Conservation (phyloP, 352 stramenopile genomes). For the Phytopythium litorale region DNA sequence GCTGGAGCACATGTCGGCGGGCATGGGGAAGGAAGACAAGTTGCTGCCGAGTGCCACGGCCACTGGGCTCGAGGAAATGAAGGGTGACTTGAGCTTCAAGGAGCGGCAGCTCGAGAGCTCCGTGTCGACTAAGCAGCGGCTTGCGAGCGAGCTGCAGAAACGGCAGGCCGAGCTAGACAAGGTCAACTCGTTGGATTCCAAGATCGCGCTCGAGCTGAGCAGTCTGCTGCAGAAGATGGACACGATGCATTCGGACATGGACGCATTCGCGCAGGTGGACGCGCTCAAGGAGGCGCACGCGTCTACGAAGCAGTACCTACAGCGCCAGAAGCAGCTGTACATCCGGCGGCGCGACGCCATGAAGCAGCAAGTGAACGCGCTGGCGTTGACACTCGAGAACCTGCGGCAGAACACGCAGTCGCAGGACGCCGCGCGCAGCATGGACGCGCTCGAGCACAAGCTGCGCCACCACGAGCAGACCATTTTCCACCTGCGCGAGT, state of each 20-base stretch:
- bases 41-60: slow-evolving; percentile 56
- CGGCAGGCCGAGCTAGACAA: slow-evolving; percentile 88
- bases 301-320: slow-evolving; percentile 73
- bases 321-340: slow-evolving; percentile 80
- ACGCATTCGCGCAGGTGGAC: slow-evolving; percentile 87
- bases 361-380: slow-evolving; percentile 72
- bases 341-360: slow-evolving; percentile 81
- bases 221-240: slow-evolving; percentile 85
- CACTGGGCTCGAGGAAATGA: slow-evolving; percentile 82
- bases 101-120: slow-evolving; percentile 90
- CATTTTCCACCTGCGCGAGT: slow-evolving; percentile 91
- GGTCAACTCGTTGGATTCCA: slow-evolving; percentile 88
- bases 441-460: slow-evolving; percentile 88
- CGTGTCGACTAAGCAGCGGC: slow-evolving; percentile 82
- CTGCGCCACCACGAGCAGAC: slow-evolving; percentile 90
- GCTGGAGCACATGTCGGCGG: slow-evolving; percentile 88
- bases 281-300: slow-evolving; percentile 74
- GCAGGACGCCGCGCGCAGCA: slow-evolving; percentile 76
- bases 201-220: slow-evolving; percentile 81
- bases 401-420: slow-evolving; percentile 65
- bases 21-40: slow-evolving; percentile 70
- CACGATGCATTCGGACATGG: slow-evolving; percentile 86
- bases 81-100: slow-evolving; percentile 88
- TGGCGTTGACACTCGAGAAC: slow-evolving; percentile 67
- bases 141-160: slow-evolving; percentile 85